Percentiles rank a stretch among this genome's conserved stretches.
Evolutionary conservation across 192 early-diverging fungal species (phyloP).

Genomic region (Chytriomyces sp.): DNA sequence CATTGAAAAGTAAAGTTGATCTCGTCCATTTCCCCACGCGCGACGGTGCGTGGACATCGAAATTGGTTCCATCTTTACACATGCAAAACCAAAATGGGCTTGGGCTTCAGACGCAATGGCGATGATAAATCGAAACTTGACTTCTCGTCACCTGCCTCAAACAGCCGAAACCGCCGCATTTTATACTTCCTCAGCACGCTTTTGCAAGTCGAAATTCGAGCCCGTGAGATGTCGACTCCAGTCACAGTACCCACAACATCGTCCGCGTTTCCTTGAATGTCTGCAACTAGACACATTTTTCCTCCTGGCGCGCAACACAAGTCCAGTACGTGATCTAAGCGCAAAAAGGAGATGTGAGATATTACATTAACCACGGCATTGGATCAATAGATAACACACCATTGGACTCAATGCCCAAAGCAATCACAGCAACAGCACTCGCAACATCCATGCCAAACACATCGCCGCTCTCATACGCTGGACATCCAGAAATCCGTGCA

Average conservation of each 20-base stretch:
- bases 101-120: too few relatives aligned
- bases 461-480: conserved; percentile 32
- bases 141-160: conserved; percentile 49
- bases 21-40: conserved; percentile 27
- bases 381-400: too few relatives aligned
- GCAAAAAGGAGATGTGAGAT: background rate
- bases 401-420: conserved; percentile 70
- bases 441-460: conserved; percentile 82
- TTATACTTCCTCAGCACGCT: conserved; percentile 75
- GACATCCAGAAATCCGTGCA: conserved; percentile 30
- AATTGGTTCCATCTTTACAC: conserved; percentile 76
- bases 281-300: conserved; percentile 83
- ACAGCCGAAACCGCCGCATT: conserved; percentile 66
- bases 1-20: background rate
- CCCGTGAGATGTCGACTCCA: conserved; percentile 82
- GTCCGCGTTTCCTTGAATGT: conserved; percentile 54
- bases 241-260: conserved; percentile 72
- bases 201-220: conserved; percentile 77
- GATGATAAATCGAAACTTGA: background rate
- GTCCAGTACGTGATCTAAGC: conserved; percentile 83
- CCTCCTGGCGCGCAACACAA: conserved; percentile 87
- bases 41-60: conserved; percentile 74
- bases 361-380: background rate
- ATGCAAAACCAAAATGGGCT: background rate
- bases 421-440: conserved; percentile 82